phyloP scores from a whole-genome alignment of 768 basidiomycete genomes.

The Pholiota microspora region DNA sequence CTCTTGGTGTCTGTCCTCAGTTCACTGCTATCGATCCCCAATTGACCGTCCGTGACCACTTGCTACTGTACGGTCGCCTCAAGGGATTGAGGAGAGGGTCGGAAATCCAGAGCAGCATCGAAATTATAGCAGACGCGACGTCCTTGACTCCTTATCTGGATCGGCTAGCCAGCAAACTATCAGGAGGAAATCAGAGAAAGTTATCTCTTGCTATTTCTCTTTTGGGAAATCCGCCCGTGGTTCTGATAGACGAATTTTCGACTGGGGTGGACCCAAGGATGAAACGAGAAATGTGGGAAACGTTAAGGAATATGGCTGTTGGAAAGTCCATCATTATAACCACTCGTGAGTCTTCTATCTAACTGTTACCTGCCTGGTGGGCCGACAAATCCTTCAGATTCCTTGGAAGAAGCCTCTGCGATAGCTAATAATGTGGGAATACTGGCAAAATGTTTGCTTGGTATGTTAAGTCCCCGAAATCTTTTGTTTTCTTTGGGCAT shows the following conservation, averaged over 20 bases:
- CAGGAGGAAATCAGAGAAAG: conserved; percentile 80
- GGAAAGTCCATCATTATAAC: conserved; percentile 74
- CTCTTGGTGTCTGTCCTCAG: conserved; percentile 81
- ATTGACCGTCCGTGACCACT: conserved; percentile 74
- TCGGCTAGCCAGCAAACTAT: conserved; percentile 69
- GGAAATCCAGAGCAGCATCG: conserved; percentile 52
- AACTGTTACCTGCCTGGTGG: not conserved
- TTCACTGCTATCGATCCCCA: conserved; percentile 82
- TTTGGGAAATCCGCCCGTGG: conserved; percentile 59
- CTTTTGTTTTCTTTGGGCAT: not conserved
- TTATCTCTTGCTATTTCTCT: conserved; percentile 68
- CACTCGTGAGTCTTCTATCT: conserved; percentile 46
- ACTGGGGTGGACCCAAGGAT: conserved; percentile 82
- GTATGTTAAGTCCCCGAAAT: not conserved
- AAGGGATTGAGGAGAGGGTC: conserved; percentile 53
- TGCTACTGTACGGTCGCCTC: conserved; percentile 67
- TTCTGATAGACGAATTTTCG: conserved; percentile 82
- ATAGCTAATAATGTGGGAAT: conserved; percentile 24
- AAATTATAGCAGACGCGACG: conserved; percentile 55
- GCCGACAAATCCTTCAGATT: conserved; percentile 13
- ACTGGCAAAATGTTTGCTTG: conserved; percentile 21
- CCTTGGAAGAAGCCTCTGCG: conserved; percentile 26
- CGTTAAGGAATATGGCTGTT: conserved; percentile 56
- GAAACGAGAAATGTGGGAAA: conserved; percentile 82
- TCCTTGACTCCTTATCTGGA: conserved; percentile 59